phyloP scores from a whole-genome alignment of 305 asterid species.

The Fraxinus platypoda region DNA sequence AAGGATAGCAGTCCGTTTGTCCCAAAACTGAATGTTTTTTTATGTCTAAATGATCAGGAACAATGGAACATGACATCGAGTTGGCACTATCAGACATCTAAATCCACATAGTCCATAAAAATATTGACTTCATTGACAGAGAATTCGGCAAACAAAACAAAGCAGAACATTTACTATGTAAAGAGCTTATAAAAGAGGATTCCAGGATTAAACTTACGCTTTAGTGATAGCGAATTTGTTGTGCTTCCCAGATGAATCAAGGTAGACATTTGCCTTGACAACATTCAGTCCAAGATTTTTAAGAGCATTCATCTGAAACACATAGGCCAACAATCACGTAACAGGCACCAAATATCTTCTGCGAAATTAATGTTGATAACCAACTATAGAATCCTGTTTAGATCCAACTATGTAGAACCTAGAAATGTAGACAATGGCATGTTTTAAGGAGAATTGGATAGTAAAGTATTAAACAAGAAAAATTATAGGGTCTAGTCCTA shows the following conservation, averaged over 20 bases:
- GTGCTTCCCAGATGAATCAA: conserved; percentile 96
- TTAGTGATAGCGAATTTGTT: conserved; percentile 84
- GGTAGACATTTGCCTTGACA: conserved; percentile 85
- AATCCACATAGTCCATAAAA: not conserved
- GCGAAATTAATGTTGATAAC: not conserved
- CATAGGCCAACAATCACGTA: conserved; percentile 30
- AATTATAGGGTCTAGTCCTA: not conserved
- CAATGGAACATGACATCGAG: not conserved
- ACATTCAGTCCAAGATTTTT: conserved; percentile 87
- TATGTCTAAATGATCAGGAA: not conserved
- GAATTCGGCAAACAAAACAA: conserved; percentile 10
- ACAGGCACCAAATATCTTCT: conserved; percentile 18
- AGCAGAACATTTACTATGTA: conserved; percentile 2
- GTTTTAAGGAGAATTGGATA: not conserved
- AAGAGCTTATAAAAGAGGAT: conserved; percentile 4
- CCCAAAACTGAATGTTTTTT: not conserved
- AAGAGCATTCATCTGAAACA: conserved; percentile 77
- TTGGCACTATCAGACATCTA: not conserved
- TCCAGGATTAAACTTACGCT: conserved; percentile 52
- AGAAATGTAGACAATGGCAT: not conserved
- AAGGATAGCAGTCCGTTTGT: not conserved
- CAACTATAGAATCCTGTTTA: not conserved
- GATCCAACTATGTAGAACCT: not conserved
- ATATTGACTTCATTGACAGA: not conserved
- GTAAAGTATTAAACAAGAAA: not conserved